Conservation (phyloP, 208 protist genomes). For the Leishmania tropica region DNA sequence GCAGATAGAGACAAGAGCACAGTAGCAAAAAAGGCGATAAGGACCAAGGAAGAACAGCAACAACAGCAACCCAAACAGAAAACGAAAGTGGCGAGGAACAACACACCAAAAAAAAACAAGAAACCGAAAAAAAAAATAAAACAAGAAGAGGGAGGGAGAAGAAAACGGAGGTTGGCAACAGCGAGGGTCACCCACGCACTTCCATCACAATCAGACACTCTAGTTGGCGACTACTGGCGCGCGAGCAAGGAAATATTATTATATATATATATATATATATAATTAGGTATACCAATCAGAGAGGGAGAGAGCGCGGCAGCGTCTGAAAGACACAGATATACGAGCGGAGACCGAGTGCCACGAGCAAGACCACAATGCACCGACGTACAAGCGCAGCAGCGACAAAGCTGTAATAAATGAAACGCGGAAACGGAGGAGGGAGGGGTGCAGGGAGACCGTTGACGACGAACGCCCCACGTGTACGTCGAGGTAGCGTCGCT, state of each 20-base stretch:
- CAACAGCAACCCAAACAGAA: neutral
- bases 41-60: neutral
- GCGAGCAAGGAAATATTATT: neutral
- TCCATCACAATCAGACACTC: neutral
- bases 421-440: neutral
- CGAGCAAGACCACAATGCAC: neutral
- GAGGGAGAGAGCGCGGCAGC: neutral
- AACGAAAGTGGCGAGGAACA: neutral
- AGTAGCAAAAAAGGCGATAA: neutral
- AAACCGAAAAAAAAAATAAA: neutral
- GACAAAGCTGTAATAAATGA: neutral
- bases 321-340: neutral
- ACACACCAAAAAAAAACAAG: too few relatives aligned
- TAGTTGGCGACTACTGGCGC: too few relatives aligned
- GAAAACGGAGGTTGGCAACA: neutral
- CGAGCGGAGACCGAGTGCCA: neutral
- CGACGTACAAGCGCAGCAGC: neutral
- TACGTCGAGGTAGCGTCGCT: neutral
- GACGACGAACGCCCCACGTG: neutral
- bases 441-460: neutral
- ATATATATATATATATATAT: constrained; percentile 3
- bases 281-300: too few relatives aligned
- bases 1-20: neutral
- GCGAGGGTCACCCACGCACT: neutral
- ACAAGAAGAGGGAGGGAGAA: constrained; percentile 13